Base-by-base conservation (phyloP, 164 flowering plant genomes). In the Vitis amurensis region DNA sequence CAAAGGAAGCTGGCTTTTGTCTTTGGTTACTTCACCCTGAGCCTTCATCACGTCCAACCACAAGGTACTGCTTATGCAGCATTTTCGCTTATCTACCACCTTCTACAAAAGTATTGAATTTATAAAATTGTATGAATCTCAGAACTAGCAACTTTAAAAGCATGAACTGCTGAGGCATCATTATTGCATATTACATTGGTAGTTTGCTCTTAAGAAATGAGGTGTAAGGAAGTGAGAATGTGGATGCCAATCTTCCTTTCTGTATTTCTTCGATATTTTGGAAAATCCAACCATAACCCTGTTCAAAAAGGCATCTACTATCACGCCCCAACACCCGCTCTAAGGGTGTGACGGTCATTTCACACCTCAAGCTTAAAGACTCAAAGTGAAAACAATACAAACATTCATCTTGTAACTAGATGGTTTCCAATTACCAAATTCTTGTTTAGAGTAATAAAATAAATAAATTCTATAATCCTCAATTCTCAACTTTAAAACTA, bases 11-110 rank as follows among this genome's bases (percentile, higher is more conserved):
- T 67, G 92, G 89, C 10, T 85, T 88, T 69, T 88, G 91, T 64
- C 88, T 90, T 63, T 88, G 86, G 90, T 78, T 90, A 55, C 87
- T 88, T 76, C 92, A 90, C 72, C 94, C 94, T 15, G 89, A 81
- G 63, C 81, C 92, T 64, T 85, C 87, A 17, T 82, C 83, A 15
- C 88, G 94, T 60, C 94, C 94, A 48, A 80, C 82, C 63, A 66
- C 87, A 37, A 85, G 91, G 94, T 90, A 81, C 19, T 53, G 55
- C 17, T 64, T 11, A 53, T 51, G 51, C 31, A 49, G 11, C 48
- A 27, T 37, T 27, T 3, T 51, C 47, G 15, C 61, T 29, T 29
- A 16, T 69, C 9, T 11, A 30, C 23, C 44, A 8, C 9, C 37
- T 23, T 4, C 11, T 37, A 37, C 12, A 9, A 16, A 63, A 64